Base-by-base conservation (phyloP, 2,329 filamentous ascomycete genomes). In the Talaromyces sp. region DNA sequence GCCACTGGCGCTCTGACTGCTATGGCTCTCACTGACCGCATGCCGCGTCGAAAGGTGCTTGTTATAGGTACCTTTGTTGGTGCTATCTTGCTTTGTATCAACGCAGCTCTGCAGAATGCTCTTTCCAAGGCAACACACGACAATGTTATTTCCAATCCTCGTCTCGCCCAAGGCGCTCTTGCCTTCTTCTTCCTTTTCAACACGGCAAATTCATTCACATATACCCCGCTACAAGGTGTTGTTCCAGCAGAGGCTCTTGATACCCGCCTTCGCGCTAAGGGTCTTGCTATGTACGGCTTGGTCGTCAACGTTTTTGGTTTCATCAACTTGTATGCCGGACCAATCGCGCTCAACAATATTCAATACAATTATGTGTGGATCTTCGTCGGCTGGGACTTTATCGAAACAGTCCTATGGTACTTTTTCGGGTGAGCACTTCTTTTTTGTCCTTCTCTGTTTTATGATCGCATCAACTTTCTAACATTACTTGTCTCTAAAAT, bases 41-140 rank as follows among this genome's bases (percentile, higher is more conserved):
- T 83, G 80, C 79, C 76, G 8, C 81, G 82, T 67, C 80, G 82
- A 47, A 77, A 77, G 54, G 80, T 84, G 1, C 72, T 84, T 31
- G 70, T 84, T 35, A 75, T 73, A 37, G 82, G 81, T 56, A 83
- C 81, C 9, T 68, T 83, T 3, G 68, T 68, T 41, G 43, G 68
- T 65, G 27, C 27, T 45, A 27, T 3, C 43, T 11, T 61, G 47
- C 39, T 37, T 15, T 52, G 19, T 33, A 72, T 79, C 69, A 83
- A 84, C 67, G 79, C 81, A 2, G 82, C 80, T 47, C 74, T 65
- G 7, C 61, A 62, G n/a, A 56, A 41, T 15, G 50, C 35, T 9
- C 61, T 62, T 41, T 25, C 47, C n/a, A 62, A 62, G 10, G 0
- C 59, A 22, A 31, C 59, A 17, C 17, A 22, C 31, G 6, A 3